Conservation (phyloP, 176 grass and related monocot genomes). For the Eremochloa ophiuroides region DNA sequence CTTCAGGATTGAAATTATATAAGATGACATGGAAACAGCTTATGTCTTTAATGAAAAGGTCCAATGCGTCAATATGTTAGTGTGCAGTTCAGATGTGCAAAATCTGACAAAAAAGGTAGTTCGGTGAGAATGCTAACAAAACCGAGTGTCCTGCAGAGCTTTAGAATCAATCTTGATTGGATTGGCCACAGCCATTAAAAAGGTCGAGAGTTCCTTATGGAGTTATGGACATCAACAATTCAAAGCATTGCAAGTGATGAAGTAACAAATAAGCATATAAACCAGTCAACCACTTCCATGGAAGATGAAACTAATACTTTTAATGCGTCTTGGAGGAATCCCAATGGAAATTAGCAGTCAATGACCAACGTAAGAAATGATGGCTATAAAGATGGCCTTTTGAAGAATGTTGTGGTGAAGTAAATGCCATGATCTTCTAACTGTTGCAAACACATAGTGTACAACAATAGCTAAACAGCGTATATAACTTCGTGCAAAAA, state of each 20-base stretch:
- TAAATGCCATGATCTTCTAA: slow-evolving; percentile 1
- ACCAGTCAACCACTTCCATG: neutral
- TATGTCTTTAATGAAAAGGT: neutral
- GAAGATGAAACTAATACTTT: neutral
- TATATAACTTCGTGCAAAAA: slow-evolving; percentile 6
- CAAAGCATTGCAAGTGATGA: neutral
- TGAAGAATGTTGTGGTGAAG: neutral
- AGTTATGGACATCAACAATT: neutral
- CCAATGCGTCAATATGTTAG: neutral
- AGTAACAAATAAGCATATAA: neutral
- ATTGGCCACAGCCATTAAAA: neutral
- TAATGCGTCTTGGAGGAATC: slow-evolving; percentile 6
- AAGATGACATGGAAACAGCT: neutral
- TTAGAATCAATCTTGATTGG: neutral
- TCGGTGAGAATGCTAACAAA: slow-evolving; percentile 12
- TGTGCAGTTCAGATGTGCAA: neutral
- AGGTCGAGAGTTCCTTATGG: neutral
- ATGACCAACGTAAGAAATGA: neutral
- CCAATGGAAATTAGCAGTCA: neutral
- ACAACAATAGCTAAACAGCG: neutral
- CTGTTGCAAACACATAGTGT: neutral
- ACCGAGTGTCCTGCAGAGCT: neutral
- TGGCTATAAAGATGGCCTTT: neutral
- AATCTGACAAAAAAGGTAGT: neutral
- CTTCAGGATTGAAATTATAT: neutral